These are phyloP conservation scores for Solanum medicagineum DNA, from an alignment of 257 asterid species.

Conservation along the genomic window DNA sequence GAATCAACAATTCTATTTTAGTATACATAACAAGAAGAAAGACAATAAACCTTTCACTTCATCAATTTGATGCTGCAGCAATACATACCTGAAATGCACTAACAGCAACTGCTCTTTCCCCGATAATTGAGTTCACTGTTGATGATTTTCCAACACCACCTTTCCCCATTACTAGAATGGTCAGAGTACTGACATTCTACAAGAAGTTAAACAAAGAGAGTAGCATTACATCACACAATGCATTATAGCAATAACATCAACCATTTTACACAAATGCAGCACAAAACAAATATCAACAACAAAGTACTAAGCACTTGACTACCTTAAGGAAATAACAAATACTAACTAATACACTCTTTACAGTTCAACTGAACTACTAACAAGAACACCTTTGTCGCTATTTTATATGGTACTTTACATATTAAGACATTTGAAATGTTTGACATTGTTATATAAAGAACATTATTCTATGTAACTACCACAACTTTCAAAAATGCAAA, in stretches of 20 bases:
- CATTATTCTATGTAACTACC: not conserved
- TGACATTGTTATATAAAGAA: not conserved
- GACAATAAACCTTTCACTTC: not conserved
- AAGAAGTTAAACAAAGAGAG: not conserved
- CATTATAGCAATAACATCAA: not conserved
- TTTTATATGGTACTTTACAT: not conserved
- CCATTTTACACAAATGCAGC: not conserved
- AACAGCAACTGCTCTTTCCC: conserved; percentile 84
- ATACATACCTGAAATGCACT: conserved; percentile 85
- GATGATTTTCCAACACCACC: conserved; percentile 99
- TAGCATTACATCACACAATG: not conserved
- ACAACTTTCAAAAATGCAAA: not conserved
- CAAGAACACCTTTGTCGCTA: not conserved
- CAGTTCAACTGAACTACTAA: not conserved
- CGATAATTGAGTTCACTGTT: conserved; percentile 73
- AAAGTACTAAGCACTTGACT: not conserved
- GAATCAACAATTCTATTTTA: not conserved
- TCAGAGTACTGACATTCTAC: conserved; percentile 69
- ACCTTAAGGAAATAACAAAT: not conserved
- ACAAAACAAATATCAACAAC: not conserved
- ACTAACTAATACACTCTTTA: not conserved
- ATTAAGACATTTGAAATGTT: not conserved
- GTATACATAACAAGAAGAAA: not conserved
- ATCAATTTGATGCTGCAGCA: not conserved
- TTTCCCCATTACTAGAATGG: conserved; percentile 93